Evolutionary conservation across 768 basidiomycete genomes (phyloP), one percentile per base, ranked within the genome.

Genomic region (Lepiota subincarnata): DNA sequence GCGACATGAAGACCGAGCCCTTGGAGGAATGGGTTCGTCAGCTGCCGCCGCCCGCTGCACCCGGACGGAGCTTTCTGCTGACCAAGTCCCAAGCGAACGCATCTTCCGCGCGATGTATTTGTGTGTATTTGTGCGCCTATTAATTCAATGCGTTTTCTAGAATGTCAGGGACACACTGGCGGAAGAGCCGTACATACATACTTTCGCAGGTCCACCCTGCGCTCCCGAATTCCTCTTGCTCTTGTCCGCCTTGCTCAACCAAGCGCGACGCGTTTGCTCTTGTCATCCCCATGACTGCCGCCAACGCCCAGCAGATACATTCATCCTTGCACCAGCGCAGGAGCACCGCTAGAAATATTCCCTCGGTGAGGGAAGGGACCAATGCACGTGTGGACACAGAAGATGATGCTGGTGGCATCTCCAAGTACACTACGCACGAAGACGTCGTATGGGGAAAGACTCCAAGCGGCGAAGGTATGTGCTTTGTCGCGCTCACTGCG

Each of bases 361-460:
- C 38, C 2, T 4, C 40, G 50, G 20, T 28, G 46, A 43, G 37
- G n/a, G 36, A 38, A 38, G 22, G 40, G 24, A 26, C 41, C 24
- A n/a, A 54, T 12, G 4, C 20, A 19, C 18, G 57, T 7, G 57
- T 56, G 45, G 51, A 59, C 5, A 53, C 57, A 7, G 38, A 38
- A 22, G 53, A 57, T 12, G 46, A 20, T 26, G 55, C 48, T 52
- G 50, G 42, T 56, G 58, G 57, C 58, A 61, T 47, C 22, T 49
- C 55, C 10, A 45, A 53, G 26, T 14, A 39, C n/a, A 50, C 37
- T 4, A 50, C 39, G 46, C 38, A 38, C 19, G 61, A 57, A 50
- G 88, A 91, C 55, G 75, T 90, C 20, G 89, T 92, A 1, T 92
- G 89, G 87, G 93, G 93, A 8, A 90, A 92, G 69, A 93, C 91